Percentiles rank a stretch among this genome's conserved stretches.
These are phyloP conservation scores for Rutstroemia sp. DNA, from an alignment of 2,329 filamentous ascomycete species.

Conservation along the genomic window DNA sequence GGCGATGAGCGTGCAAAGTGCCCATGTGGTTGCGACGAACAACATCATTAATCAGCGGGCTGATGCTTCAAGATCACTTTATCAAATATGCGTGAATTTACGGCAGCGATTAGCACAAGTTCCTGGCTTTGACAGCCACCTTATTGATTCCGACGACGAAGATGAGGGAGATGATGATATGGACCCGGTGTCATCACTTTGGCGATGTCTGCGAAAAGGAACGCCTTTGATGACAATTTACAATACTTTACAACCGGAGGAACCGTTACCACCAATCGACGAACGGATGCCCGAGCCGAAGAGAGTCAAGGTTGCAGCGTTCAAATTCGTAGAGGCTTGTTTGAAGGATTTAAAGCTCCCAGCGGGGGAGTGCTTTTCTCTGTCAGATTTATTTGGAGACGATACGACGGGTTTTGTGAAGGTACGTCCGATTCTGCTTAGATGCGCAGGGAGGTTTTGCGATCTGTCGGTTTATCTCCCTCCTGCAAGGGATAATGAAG, in stretches of 20 bases:
- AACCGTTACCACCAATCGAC: conserved; percentile 57
- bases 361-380: conserved; percentile 79
- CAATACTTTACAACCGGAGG: conserved; percentile 70
- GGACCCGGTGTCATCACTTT: conserved; percentile 84
- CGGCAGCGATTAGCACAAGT: conserved; percentile 76
- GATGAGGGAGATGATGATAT: conserved; percentile 56
- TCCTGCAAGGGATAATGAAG: neutral
- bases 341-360: conserved; percentile 71
- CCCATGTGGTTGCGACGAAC: conserved; percentile 66
- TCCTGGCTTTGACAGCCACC: conserved; percentile 69
- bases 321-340: conserved; percentile 88
- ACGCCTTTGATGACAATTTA: conserved; percentile 82
- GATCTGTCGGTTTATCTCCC: neutral
- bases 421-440: conserved; percentile 38
- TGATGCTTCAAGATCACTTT: conserved; percentile 84
- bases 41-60: conserved; percentile 98
- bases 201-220: conserved; percentile 78
- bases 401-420: conserved; percentile 98
- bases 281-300: conserved; percentile 61
- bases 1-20: conserved; percentile 36
- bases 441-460: neutral
- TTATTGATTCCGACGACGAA: conserved; percentile 65
- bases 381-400: conserved; percentile 84
- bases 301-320: conserved; percentile 77
- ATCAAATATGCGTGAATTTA: conserved; percentile 86